These are phyloP conservation scores for Rhododendron molle DNA, from an alignment of 148 eudicot species.

Conservation along the genomic window DNA sequence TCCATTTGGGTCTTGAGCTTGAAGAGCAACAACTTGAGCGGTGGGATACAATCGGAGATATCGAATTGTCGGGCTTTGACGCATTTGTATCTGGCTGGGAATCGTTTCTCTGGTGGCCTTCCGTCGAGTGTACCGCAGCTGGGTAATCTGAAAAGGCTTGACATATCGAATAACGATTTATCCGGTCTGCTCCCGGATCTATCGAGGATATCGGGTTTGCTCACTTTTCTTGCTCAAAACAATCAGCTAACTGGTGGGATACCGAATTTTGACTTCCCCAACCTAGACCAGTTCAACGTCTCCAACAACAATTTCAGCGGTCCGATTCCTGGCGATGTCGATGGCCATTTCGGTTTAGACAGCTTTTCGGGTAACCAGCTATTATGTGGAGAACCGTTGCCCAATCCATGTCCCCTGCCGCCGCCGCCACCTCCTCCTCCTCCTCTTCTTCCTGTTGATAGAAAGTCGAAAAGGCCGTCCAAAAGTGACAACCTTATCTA, in stretches of 20 bases:
- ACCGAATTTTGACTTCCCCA: slow-evolving; percentile 29
- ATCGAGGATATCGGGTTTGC: slow-evolving; percentile 31
- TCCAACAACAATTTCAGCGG: slow-evolving; percentile 42
- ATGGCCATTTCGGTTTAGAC: slow-evolving; percentile 14
- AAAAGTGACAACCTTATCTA: slow-evolving; percentile 17
- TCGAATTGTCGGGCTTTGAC: slow-evolving; percentile 26
- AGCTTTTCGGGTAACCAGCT: slow-evolving; percentile 38
- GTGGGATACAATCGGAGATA: slow-evolving; percentile 28
- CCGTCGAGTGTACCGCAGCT: slow-evolving; percentile 25
- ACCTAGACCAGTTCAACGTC: slow-evolving; percentile 32
- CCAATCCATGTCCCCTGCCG: slow-evolving; percentile 23
- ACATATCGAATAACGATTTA: slow-evolving; percentile 30
- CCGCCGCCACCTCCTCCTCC: not conserved
- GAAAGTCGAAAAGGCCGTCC: slow-evolving; percentile 1
- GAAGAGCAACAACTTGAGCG: slow-evolving; percentile 25
- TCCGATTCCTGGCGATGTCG: slow-evolving; percentile 23
- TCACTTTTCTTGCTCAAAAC: slow-evolving; percentile 30
- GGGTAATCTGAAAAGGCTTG: slow-evolving; percentile 29
- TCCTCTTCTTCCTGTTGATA: not conserved
- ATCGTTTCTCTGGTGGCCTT: slow-evolving; percentile 29
- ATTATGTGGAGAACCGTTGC: slow-evolving; percentile 37
- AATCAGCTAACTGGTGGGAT: slow-evolving; percentile 31
- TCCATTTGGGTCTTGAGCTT: slow-evolving; percentile 26
- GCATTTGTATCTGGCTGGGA: slow-evolving; percentile 32
- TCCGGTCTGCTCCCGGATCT: slow-evolving; percentile 33